Percentiles rank a stretch among this genome's conserved stretches.
Conservation (phyloP, 768 basidiomycete genomes). For the Cubamyces sp. region DNA sequence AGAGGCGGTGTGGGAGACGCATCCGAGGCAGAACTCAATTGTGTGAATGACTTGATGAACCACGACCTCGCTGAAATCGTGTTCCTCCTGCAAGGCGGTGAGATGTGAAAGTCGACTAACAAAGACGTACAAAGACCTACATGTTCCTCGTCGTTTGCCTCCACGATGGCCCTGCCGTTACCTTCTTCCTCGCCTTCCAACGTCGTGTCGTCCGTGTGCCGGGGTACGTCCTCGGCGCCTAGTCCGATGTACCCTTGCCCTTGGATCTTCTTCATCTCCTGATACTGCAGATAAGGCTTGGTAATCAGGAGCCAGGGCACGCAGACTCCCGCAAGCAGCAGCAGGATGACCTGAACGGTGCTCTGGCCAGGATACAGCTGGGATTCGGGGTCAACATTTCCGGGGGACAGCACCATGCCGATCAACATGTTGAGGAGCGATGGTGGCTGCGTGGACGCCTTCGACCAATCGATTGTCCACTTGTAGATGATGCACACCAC, state of each 20-base stretch:
- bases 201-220: constrained; percentile 58
- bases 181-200: constrained; percentile 84
- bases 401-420: constrained; percentile 93
- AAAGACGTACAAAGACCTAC: constrained; percentile 50
- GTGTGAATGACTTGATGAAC: constrained; percentile 99
- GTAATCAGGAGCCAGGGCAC: constrained; percentile 93
- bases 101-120: constrained; percentile 15
- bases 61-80: constrained; percentile 93
- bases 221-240: constrained; percentile 57
- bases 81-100: constrained; percentile 59
- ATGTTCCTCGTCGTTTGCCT: constrained; percentile 74
- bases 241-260: constrained; percentile 83
- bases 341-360: constrained; percentile 77
- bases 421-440: constrained; percentile 96
- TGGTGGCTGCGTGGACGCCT: constrained; percentile 70
- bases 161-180: constrained; percentile 71
- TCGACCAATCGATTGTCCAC: constrained; percentile 93
- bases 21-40: constrained; percentile 98
- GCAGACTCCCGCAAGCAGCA: constrained; percentile 81
- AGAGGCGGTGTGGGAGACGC: constrained; percentile 96
- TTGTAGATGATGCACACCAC: constrained; percentile 95
- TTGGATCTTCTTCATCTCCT: constrained; percentile 84
- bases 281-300: constrained; percentile 92
- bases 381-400: constrained; percentile 64
- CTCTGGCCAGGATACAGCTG: constrained; percentile 89